Percentiles rank a stretch among this genome's conserved stretches.
Conservation (phyloP, 345 rosid species). For the Diplotaxis tenuifolia region DNA sequence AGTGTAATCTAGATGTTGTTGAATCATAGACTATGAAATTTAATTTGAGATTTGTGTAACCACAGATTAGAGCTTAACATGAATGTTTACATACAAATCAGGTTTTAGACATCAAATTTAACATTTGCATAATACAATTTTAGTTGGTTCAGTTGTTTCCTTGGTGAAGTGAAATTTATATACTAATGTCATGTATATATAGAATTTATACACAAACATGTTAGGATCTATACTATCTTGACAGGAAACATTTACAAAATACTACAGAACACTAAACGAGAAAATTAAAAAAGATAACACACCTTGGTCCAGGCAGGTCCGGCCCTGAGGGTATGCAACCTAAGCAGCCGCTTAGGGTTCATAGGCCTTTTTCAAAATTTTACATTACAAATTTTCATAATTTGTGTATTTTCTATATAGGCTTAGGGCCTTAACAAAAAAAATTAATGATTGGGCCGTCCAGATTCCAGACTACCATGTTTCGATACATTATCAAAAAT, state of each 20-base stretch:
- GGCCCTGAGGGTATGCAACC: too few relatives aligned
- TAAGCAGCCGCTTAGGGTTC: too few relatives aligned
- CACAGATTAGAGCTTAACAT: neutral
- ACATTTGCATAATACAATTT: neutral
- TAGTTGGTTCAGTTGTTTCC: neutral
- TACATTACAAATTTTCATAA: too few relatives aligned
- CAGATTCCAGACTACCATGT: too few relatives aligned
- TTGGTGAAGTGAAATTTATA: neutral
- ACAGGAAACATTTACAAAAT: constrained; percentile 8
- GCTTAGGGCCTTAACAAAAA: too few relatives aligned
- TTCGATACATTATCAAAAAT: too few relatives aligned
- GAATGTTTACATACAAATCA: neutral
- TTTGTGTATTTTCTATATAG: too few relatives aligned
- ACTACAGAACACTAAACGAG: constrained; percentile 12
- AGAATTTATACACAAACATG: neutral
- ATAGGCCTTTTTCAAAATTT: too few relatives aligned
- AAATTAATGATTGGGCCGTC: too few relatives aligned
- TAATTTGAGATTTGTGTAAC: neutral
- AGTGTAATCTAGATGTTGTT: neutral
- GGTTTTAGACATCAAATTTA: neutral
- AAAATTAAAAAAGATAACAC: too few relatives aligned
- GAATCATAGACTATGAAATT: neutral
- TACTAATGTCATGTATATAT: neutral
- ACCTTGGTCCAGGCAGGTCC: too few relatives aligned
- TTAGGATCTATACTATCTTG: neutral